phyloP scores from a whole-genome alignment of 352 stramenopile genomes.

The Phytophthora rubi region DNA sequence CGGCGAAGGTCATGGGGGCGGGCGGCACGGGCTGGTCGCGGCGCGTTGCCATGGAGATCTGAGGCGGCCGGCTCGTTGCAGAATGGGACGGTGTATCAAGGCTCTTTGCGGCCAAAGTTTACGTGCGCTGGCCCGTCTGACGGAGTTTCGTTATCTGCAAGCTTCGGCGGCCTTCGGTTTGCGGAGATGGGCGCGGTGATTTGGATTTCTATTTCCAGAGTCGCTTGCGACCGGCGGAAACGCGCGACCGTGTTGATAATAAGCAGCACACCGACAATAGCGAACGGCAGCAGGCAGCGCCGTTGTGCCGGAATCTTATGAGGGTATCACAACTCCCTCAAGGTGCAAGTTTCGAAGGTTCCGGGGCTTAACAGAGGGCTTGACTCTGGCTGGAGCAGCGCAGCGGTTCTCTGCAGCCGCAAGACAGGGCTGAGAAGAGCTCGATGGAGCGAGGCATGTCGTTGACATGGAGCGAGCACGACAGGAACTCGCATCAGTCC shows the following conservation, averaged over 20 bases:
- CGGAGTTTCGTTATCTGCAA: constrained; percentile 14
- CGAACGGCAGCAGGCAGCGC: no score
- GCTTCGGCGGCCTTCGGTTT: constrained; percentile 19
- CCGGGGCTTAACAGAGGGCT: no score
- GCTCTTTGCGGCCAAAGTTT: neutral
- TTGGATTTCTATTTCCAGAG: constrained; percentile 14
- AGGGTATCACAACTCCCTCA: no score
- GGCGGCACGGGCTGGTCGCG: constrained; percentile 4
- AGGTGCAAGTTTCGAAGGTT: no score
- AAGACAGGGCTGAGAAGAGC: no score
- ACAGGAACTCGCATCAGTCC: neutral
- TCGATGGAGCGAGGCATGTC: no score
- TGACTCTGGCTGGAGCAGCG: no score
- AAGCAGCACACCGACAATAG: no score
- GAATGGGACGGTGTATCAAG: constrained; percentile 4
- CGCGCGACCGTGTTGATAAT: neutral
- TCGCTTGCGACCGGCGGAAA: constrained; percentile 1
- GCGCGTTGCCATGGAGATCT: constrained; percentile 10
- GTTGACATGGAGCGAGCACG: no score
- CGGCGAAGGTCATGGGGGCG: neutral
- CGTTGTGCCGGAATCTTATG: no score
- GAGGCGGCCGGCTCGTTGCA: neutral
- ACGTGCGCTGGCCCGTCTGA: neutral
- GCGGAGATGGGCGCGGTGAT: constrained; percentile 1
- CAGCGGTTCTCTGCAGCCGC: no score